Evolutionary conservation across 2,329 filamentous ascomycete species (phyloP), one percentile per base, ranked within the genome.

Genomic region (Botrytis galanthina): DNA sequence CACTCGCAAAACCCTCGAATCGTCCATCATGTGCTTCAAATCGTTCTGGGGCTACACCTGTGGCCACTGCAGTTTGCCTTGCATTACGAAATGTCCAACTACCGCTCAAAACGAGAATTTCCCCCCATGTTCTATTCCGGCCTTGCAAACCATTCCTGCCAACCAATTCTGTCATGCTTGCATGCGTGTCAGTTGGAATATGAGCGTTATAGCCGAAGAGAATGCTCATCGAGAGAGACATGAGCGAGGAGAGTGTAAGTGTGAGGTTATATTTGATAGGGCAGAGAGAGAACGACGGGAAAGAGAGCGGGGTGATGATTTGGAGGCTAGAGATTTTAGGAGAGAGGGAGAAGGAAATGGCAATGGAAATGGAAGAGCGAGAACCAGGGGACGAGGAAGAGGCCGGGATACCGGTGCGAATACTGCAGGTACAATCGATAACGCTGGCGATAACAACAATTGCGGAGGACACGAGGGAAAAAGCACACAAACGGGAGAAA

Each of bases 21-120:
- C 63, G 68, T 35, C 4, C 22, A 42, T 42, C 3, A 87, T 87
- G 85, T 87, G 86, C 76, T 82, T 85, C 78, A 79, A 81, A 46
- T 84, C 86, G 76, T 86, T 81, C 75, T 78, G 85, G 64, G 83
- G 82, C 71, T 87, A 85, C 78, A 82, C 79, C 48, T 87, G 86
- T 77, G 86, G 85, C 26, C 86, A 87, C 79, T 83, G 82, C 66
- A 83, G 83, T 10, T 59, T 82, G 6, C 79, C 82, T 1, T 80
- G 83, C 18, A 80, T 85, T 64, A 82, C 83, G 0, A 79, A 81
- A 4, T 87, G 86, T 74, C 85, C 86, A 9, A 18, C 78, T 20
- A 74, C 77, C 8, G 29, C 59, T 6, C 75, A 74, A n/a, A 79
- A 78, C 57, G 73, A 73, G 4, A 67, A 69, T 26, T 81, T 76